Evolutionary conservation across 441 rosid species (phyloP).

Genomic region (Raphanus hybrid): DNA sequence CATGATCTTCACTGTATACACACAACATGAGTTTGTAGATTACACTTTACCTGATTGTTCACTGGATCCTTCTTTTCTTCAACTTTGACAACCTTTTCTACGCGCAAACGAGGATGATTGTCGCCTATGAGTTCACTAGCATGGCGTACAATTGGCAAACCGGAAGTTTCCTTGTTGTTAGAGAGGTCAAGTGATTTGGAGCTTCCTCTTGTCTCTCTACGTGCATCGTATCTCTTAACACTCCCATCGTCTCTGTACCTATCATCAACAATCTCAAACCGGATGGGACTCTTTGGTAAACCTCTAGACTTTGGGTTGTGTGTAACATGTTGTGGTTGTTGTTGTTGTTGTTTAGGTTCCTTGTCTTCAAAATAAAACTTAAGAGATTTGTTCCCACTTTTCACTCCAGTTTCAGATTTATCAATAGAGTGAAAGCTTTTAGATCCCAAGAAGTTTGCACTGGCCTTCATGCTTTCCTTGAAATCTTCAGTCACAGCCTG

Average conservation of each 20-base stretch:
- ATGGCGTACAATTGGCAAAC: constrained; percentile 44
- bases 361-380: constrained; percentile 59
- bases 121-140: constrained; percentile 46
- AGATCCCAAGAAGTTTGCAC: constrained; percentile 41
- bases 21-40: background rate
- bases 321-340: constrained; percentile 32
- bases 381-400: constrained; percentile 49
- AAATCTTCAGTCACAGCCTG: constrained; percentile 57
- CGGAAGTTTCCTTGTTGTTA: constrained; percentile 42
- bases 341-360: constrained; percentile 49
- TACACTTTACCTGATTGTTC: constrained; percentile 48
- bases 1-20: constrained; percentile 4
- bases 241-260: constrained; percentile 64
- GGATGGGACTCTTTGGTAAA: constrained; percentile 55
- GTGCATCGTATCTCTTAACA: constrained; percentile 46
- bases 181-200: constrained; percentile 56
- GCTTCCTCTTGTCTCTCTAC: constrained; percentile 46
- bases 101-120: constrained; percentile 38
- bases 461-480: constrained; percentile 46
- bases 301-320: constrained; percentile 58
- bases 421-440: constrained; percentile 53
- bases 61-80: constrained; percentile 47
- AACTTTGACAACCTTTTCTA: constrained; percentile 44
- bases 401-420: constrained; percentile 49
- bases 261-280: constrained; percentile 89